Conservation (phyloP, 169 alveolate species). For the Plasmodium gonderi region DNA sequence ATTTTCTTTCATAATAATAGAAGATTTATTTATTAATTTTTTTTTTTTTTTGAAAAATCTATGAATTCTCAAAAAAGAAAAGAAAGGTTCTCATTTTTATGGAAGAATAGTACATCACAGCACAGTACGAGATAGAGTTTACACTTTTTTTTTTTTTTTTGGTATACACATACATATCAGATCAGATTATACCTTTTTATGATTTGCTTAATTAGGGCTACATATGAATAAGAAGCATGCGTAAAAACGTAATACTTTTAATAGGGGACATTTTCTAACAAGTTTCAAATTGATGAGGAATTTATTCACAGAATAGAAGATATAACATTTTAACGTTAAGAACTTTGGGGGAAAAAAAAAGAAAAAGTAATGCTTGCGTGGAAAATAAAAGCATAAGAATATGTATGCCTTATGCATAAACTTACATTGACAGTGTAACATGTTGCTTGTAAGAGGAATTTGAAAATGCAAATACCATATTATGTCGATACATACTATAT, state of each 20-base stretch:
- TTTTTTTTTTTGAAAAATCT: not conserved
- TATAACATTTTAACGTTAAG: not conserved
- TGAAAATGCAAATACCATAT: not conserved
- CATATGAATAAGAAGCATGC: not conserved
- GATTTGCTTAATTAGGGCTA: not conserved
- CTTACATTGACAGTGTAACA: not conserved
- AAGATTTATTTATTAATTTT: not conserved
- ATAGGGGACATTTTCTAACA: not conserved
- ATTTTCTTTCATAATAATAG: not conserved
- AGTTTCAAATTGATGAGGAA: not conserved
- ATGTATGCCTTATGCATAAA: not conserved
- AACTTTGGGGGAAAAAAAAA: not conserved
- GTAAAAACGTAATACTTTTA: not conserved
- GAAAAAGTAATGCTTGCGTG: not conserved
- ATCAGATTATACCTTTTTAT: not conserved
- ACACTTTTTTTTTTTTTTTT: no score
- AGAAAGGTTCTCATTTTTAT: not conserved
- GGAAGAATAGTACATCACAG: no score
- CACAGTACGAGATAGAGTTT: no score
- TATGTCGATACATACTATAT: not conserved
- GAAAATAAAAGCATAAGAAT: not conserved
- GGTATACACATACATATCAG: no score
- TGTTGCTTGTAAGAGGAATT: not conserved
- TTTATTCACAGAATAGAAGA: not conserved
- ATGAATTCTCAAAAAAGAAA: not conserved